Conservation (phyloP, 2,329 filamentous ascomycete species). For the Aspergillus fructus region DNA sequence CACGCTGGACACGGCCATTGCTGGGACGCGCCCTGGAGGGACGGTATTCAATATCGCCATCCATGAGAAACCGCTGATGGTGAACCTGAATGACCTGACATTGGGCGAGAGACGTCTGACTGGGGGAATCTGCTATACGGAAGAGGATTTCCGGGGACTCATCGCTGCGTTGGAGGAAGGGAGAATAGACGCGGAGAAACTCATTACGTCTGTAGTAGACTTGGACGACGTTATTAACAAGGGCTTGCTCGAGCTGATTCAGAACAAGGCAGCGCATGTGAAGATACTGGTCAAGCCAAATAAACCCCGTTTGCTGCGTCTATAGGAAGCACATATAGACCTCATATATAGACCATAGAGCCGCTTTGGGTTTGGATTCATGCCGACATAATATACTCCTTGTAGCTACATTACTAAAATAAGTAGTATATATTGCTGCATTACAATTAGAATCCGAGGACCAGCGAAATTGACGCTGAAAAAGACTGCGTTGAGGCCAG, state of each 20-base stretch:
- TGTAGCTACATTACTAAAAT: no score
- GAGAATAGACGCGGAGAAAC: not conserved
- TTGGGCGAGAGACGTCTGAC: not conserved
- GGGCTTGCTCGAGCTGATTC: constrained; percentile 6
- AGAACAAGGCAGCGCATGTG: constrained; percentile 2
- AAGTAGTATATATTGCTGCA: no score
- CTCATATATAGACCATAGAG: no score
- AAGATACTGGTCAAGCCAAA: constrained; percentile 10
- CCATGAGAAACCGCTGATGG: not conserved
- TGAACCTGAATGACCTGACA: constrained; percentile 4
- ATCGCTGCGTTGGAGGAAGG: not conserved
- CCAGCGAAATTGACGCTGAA: no score
- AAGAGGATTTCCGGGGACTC: not conserved
- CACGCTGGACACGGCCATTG: not conserved
- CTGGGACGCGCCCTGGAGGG: not conserved
- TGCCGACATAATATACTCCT: no score
- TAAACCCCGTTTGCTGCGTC: not conserved
- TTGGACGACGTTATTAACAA: not conserved
- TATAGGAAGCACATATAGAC: not conserved
- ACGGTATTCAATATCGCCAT: not conserved
- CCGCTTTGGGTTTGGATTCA: no score
- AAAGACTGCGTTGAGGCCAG: no score
- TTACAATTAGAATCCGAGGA: no score
- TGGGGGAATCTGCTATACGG: constrained; percentile 5
- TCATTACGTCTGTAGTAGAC: constrained; percentile 4